Evolutionary conservation across 2,329 filamentous ascomycete genomes (phyloP).

Genomic region (Alternaria triticimaculans): DNA sequence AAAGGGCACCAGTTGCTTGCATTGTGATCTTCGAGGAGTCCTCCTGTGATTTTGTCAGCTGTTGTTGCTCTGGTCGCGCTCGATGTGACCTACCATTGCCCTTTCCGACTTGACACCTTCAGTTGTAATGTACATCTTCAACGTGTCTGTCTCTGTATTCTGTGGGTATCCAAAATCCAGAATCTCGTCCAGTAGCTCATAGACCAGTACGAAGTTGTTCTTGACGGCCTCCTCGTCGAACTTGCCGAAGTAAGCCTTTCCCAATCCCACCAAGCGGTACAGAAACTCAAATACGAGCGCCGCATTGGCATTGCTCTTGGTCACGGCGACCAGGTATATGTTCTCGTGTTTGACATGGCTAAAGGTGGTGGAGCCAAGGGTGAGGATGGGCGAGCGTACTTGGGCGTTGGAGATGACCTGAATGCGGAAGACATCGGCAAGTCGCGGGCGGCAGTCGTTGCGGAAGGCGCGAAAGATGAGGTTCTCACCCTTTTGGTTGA

Average conservation of each 20-base stretch:
- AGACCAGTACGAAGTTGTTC: constrained; percentile 99
- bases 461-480: constrained; percentile 99
- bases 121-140: constrained; percentile 99
- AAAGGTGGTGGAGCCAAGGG: constrained; percentile 96
- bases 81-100: constrained; percentile 58
- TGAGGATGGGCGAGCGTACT: constrained; percentile 96
- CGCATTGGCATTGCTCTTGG: constrained; percentile 98
- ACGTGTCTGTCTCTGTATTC: constrained; percentile 96
- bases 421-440: constrained; percentile 99
- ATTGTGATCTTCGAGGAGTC: constrained; percentile 98
- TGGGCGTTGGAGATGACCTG: constrained; percentile 99
- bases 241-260: constrained; percentile 96
- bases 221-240: constrained; percentile 99
- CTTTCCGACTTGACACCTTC: constrained; percentile 95
- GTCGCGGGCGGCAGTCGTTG: constrained; percentile 95
- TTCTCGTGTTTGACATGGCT: constrained; percentile 99
- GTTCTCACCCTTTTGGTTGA: constrained; percentile 99
- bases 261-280: constrained; percentile 87
- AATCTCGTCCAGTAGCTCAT: constrained; percentile 97
- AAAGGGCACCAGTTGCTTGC: constrained; percentile 96
- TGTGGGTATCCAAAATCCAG: constrained; percentile 99
- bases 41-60: constrained; percentile 57
- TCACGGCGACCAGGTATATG: constrained; percentile 96
- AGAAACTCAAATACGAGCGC: constrained; percentile 98
- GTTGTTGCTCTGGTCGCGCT: not conserved